Percentiles rank a stretch among this genome's conserved stretches.
These are phyloP conservation scores for Solanum virginianum DNA, from an alignment of 257 asterid genomes.

Conservation along the genomic window DNA sequence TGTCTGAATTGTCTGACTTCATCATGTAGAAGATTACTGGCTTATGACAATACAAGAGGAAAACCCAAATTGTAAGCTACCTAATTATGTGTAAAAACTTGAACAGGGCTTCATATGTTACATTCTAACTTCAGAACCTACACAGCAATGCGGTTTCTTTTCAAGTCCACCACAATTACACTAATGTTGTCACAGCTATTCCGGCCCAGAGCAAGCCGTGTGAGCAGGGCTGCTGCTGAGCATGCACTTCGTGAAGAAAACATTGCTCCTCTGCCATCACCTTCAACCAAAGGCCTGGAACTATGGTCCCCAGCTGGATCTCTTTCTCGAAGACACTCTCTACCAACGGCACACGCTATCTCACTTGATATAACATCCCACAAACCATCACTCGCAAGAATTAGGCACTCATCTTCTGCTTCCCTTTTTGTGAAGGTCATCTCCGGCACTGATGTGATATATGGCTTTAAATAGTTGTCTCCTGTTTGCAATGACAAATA, in stretches of 20 bases:
- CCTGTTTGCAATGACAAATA: neutral
- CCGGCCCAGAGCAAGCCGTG: slow-evolving; percentile 5
- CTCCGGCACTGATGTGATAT: slow-evolving; percentile 3
- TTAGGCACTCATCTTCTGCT: slow-evolving; percentile 8
- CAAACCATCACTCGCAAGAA: slow-evolving; percentile 12
- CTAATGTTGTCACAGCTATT: slow-evolving; percentile 1
- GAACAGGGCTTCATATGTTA: neutral
- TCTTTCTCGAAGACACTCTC: neutral
- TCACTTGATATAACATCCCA: slow-evolving; percentile 14
- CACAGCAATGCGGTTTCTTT: neutral
- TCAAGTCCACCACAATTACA: slow-evolving; percentile 6
- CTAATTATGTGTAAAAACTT: neutral
- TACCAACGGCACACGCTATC: slow-evolving; percentile 1
- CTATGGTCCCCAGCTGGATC: neutral
- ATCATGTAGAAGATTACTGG: neutral
- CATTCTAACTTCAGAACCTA: neutral
- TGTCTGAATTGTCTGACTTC: neutral
- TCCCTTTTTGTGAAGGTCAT: slow-evolving; percentile 4
- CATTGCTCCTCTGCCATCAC: neutral
- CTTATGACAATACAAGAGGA: neutral
- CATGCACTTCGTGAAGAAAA: slow-evolving; percentile 6
- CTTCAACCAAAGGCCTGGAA: neutral
- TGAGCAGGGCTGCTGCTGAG: slow-evolving; percentile 1
- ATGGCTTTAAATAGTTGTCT: slow-evolving; percentile 2
- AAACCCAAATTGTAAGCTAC: neutral